Percentiles rank a stretch among this genome's conserved stretches.
Conservation (phyloP, 1,139 yeast genomes). For the Saccharomyces hybrid region DNA sequence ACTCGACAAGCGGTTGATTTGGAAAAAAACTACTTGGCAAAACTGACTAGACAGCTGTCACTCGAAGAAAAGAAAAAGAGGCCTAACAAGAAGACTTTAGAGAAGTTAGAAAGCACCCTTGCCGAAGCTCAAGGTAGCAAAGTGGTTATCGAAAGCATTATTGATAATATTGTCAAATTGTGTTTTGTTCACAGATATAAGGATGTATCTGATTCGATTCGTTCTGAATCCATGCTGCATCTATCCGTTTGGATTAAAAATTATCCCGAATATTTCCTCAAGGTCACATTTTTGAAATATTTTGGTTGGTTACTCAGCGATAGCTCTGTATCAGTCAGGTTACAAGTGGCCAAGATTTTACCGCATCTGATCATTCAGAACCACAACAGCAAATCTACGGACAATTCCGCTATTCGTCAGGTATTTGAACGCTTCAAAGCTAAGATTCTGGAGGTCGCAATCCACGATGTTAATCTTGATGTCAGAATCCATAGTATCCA, state of each 20-base stretch:
- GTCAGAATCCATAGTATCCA: constrained; percentile 49
- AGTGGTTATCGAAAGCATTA: constrained; percentile 45
- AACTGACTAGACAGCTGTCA: constrained; percentile 33
- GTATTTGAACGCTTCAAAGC: constrained; percentile 64
- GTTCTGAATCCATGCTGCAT: constrained; percentile 58
- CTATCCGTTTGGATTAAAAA: constrained; percentile 63
- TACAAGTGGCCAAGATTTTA: constrained; percentile 55
- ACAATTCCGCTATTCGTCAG: constrained; percentile 48
- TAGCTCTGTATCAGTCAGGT: constrained; percentile 50
- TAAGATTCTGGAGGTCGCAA: constrained; percentile 57
- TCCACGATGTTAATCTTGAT: constrained; percentile 43
- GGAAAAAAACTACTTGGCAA: constrained; percentile 36
- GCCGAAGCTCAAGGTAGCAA: constrained; percentile 45
- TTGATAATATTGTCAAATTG: constrained; percentile 59
- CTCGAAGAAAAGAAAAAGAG: constrained; percentile 33
- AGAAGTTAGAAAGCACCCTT: constrained; percentile 42
- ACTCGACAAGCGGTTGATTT: constrained; percentile 44
- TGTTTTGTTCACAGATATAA: constrained; percentile 72
- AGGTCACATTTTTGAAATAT: constrained; percentile 62
- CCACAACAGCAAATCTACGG: constrained; percentile 30
- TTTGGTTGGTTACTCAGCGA: constrained; percentile 84
- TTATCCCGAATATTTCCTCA: constrained; percentile 65
- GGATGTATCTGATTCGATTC: constrained; percentile 66
- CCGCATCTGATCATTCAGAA: constrained; percentile 36
- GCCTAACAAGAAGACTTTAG: constrained; percentile 35